Conservation (phyloP, 768 basidiomycete genomes). For the Panaeolus cyanescens region DNA sequence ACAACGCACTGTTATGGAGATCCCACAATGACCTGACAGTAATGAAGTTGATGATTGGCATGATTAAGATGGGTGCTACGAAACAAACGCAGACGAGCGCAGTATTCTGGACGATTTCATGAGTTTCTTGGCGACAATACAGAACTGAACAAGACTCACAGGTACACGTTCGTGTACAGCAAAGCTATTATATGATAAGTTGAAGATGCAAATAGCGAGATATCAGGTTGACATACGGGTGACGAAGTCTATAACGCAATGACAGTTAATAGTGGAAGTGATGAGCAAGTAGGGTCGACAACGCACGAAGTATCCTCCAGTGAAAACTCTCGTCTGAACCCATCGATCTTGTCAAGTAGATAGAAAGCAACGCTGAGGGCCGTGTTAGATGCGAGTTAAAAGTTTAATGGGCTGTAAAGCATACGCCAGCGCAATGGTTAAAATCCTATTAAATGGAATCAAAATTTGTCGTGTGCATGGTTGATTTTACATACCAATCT, state of each 20-base stretch:
- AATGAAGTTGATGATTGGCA: slow-evolving; percentile 67
- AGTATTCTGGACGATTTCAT: slow-evolving; percentile 32
- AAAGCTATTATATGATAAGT: slow-evolving; percentile 42
- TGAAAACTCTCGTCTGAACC: slow-evolving; percentile 80
- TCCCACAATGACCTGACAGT: slow-evolving; percentile 91
- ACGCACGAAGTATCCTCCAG: slow-evolving; percentile 75
- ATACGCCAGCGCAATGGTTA: slow-evolving; percentile 70
- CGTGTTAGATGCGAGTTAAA: slow-evolving; percentile 1
- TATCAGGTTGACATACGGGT: slow-evolving; percentile 35
- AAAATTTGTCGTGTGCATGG: slow-evolving; percentile 9
- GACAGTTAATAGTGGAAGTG: slow-evolving; percentile 17
- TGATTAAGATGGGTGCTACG: slow-evolving; percentile 69
- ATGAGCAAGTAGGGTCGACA: not conserved
- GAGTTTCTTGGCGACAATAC: slow-evolving; percentile 10
- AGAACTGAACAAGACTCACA: slow-evolving; percentile 38
- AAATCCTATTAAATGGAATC: slow-evolving; percentile 45
- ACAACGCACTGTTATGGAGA: slow-evolving; percentile 62
- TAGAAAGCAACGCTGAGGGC: slow-evolving; percentile 57
- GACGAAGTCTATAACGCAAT: slow-evolving; percentile 32
- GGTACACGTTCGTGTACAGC: slow-evolving; percentile 79
- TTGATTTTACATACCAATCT: slow-evolving; percentile 61
- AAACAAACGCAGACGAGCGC: slow-evolving; percentile 54
- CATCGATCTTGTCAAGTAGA: slow-evolving; percentile 62
- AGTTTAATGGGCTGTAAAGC: slow-evolving; percentile 22
- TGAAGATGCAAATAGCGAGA: not conserved